Evolutionary conservation across 257 asterid genomes (phyloP), one percentile per base, ranked within the genome.

Genomic region (Sherardia arvensis): DNA sequence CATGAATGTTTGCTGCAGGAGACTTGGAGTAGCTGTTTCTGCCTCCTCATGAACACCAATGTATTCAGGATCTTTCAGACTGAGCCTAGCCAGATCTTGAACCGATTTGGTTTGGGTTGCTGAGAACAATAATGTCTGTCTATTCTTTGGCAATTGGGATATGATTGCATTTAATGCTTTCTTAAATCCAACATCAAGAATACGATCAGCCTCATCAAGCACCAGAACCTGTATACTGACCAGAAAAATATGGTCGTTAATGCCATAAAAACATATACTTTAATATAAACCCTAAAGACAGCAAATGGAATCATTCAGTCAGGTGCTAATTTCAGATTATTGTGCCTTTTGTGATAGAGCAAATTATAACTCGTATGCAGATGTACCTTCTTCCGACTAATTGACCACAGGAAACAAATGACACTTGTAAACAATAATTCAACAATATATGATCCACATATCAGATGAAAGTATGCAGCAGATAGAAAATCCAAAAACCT

Each of bases 131-230:
- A 93, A 76, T 27, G 99, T 93, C 63, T 90, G 99, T 62, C 97
- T 73, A 12, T 62, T 68, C 75, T 87, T 93, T 62, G 99, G 99
- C 71, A 93, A 74, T 72, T 93, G 99, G 36, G 99, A 93, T 63
- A 93, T 80, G 40, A 93, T 87, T 47, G 97, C 97, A 80, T 93
- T 85, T 62, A 93, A 15, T 2, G 74, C 96, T 66, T 72, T 85
- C 84, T 86, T 93, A 71, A 93, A 93, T 62, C 87, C 94, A 53
- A 76, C 79, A 67, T 90, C 99, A 73, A 93, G 99, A 80, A 90
- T 83, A 40, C 99, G 95, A 73, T 93, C 99, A 66, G 97, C 99
- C 83, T 93, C 99, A 27, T 93, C 99, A 57, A 93, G 95, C 71
- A 93, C 93, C 66, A 93, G 80, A 64, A 93, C 81, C 99, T 90